Conservation (phyloP, 2,329 filamentous ascomycete species). For the Ophiostoma sp. region DNA sequence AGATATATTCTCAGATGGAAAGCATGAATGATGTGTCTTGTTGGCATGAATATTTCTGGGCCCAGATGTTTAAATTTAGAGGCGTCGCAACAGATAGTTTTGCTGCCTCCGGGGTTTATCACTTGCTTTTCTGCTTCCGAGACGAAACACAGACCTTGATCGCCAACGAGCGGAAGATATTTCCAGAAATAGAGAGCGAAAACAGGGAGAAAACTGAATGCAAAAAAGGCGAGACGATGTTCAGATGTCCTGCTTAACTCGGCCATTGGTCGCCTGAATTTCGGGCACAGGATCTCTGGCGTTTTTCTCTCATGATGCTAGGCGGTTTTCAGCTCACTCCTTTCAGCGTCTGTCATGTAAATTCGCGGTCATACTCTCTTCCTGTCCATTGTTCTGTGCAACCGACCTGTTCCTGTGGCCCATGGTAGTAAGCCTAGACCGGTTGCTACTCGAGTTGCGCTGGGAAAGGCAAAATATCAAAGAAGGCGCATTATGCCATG, state of each 20-base stretch:
- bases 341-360: background rate
- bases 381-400: background rate
- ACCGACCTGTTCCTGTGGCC: background rate
- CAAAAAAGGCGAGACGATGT: background rate
- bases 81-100: background rate
- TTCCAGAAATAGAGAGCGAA: background rate
- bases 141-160: slow-evolving; percentile 7
- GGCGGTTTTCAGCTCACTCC: slow-evolving; percentile 3
- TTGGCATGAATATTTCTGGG: background rate
- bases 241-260: background rate
- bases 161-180: background rate
- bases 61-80: background rate
- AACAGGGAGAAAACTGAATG: background rate
- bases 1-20: background rate
- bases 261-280: background rate
- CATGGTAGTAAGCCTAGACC: slow-evolving; percentile 5
- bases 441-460: background rate
- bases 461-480: background rate
- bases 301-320: background rate
- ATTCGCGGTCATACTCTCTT: background rate
- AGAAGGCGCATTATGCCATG: background rate
- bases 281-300: background rate
- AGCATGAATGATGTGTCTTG: slow-evolving; percentile 12
- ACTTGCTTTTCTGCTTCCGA: background rate
- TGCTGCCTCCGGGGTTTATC: background rate